Evolutionary conservation across 805 yeast genomes (phyloP), one percentile per base, ranked within the genome.

Genomic region (Saturnispora kantuleensis): DNA sequence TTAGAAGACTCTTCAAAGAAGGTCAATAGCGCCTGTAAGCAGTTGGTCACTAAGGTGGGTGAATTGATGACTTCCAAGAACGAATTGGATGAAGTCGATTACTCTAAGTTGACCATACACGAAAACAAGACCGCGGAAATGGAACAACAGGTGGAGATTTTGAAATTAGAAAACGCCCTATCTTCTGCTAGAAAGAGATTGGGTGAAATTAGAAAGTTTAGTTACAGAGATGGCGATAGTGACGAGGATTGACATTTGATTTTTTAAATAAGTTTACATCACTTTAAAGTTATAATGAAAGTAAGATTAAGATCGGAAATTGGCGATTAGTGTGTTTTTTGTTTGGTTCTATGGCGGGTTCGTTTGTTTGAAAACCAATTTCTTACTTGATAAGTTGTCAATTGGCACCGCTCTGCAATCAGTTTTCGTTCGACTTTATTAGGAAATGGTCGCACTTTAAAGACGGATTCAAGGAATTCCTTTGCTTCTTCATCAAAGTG

Each of bases 121-220:
- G 95, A 86, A 61, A 86, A 84, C 54, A 84, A 82, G 62, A 83
- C 94, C 0, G 74, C 77, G 17, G 93, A 88, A 55, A 84, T 87
- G 95, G 95, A 86, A 58, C 95, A 86, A 62, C 96, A 87, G 60
- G 95, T 87, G 6, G 89, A 84, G 58, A 87, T 88, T 41, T 69
- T 87, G 62, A 84, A 84, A 61, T 68, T 87, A 45, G 96, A 87
- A 56, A 84, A 84, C 53, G 74, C 82, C 38, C 68, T 88, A 53
- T 66, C 65, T 39, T 62, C 74, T 16, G 93, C 96, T 1, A 71
- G 95, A 59, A 85, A 84, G 65, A 75, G 84, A 55, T 68, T 87
- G 49, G 93, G 94, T 28, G 94, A 84, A 52, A 87, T 88, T 49
- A 70, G 96, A 60, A 83, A 82, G 61, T 77, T 73, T 45, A 81